Base-by-base conservation (phyloP, 2,329 filamentous ascomycete genomes). In the Neonectria magnoliae region DNA sequence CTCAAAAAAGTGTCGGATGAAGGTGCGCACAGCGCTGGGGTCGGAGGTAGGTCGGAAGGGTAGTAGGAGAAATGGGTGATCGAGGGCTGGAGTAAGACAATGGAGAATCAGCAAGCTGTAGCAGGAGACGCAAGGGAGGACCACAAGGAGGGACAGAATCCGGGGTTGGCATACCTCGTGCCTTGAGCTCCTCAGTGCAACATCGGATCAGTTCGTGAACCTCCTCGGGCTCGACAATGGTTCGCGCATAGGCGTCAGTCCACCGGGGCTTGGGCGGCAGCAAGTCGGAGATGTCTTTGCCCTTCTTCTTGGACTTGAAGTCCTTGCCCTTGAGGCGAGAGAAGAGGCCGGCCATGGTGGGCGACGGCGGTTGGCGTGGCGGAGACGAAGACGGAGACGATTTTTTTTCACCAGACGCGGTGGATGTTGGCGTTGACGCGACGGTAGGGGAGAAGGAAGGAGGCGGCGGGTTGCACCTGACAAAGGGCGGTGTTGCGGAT, bases 11-110 rank as follows among this genome's bases (percentile, higher is more conserved):
- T 95, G 94, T 76, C 93, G 91, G 73, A 99, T 87, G 74, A 98
- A 98, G 22, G 92, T 95, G 77, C 94, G 93, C 66, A 97, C 94
- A 57, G 93, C 93, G 79, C 93, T 96, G 47, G 95, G 91, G 77
- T 99, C 94, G 68, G 94, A 96, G 29, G 93, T 93, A 22, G 95
- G 96, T 73, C 96, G 91, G 81, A 98, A 99, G 13, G 96, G 96
- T 4, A 99, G 87, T 9, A 99, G 90, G 29, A 98, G 87, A 79
- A 99, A 98, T 1, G 96, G 96, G 65, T 91, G 90, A 77, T 98
- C 91, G 74, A 98, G 90, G 70, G 91, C 94, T 97, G 69, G 33
- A 66, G 62, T 52, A 62, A 38, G 51, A 64, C 55, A 71, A 38
- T 57, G 16, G 20, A 48, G n/a, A 22, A 62, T 75, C 59, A 76